A percentile compares a stretch with the other conserved stretches of the same genome.
Conservation (phyloP, 352 stramenopile genomes). For the Sclerospora graminicola region DNA sequence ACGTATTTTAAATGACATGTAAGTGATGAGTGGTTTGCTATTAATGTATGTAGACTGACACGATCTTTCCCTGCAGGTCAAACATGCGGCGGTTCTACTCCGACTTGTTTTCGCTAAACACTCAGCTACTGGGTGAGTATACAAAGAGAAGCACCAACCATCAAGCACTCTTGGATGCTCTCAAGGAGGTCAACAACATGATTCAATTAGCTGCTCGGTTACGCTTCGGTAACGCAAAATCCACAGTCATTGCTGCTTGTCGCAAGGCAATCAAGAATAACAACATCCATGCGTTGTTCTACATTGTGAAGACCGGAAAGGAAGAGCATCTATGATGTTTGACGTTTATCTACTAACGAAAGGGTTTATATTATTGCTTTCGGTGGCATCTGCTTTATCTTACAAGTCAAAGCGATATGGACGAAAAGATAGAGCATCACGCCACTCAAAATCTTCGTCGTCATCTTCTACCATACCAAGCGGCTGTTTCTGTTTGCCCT, state of each 20-base stretch:
- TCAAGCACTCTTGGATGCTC: slow-evolving; percentile 74
- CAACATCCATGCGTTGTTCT: slow-evolving; percentile 80
- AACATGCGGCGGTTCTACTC: slow-evolving; percentile 84
- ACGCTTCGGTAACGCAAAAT: slow-evolving; percentile 79
- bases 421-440: slow-evolving; percentile 19
- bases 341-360: neutral
- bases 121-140: slow-evolving; percentile 86
- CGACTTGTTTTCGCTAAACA: slow-evolving; percentile 88
- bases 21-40: too few species aligned
- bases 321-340: slow-evolving; percentile 54
- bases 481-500: slow-evolving; percentile 17
- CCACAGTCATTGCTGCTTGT: slow-evolving; percentile 69
- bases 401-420: slow-evolving; percentile 7
- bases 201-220: slow-evolving; percentile 86
- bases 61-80: too few species aligned
- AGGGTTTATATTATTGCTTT: neutral
- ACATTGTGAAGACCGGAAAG: slow-evolving; percentile 79
- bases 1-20: too few species aligned
- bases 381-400: neutral
- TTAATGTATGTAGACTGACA: too few species aligned
- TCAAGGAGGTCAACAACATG: slow-evolving; percentile 90
- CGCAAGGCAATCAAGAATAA: slow-evolving; percentile 87
- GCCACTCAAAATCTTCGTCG: slow-evolving; percentile 24
- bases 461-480: slow-evolving; percentile 24
- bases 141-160: slow-evolving; percentile 89